A percentile compares a stretch with the other conserved stretches of the same genome.
phyloP scores from a whole-genome alignment of 148 eudicot species.

The Rhododendron simsii region DNA sequence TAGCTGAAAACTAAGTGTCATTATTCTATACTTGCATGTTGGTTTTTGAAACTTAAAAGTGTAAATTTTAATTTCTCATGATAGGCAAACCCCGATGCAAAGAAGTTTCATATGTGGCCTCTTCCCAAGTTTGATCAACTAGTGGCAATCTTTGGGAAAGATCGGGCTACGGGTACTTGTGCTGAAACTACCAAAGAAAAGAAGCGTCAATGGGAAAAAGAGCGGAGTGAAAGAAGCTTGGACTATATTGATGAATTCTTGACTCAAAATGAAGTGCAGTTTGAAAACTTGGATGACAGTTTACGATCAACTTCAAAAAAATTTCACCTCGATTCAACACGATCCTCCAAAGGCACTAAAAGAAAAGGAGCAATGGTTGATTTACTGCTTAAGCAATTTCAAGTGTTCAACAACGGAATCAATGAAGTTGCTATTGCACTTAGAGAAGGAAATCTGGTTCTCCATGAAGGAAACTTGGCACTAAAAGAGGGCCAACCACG shows the following conservation, averaged over 20 bases:
- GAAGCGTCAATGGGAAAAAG: background rate
- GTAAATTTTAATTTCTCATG: background rate
- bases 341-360: background rate
- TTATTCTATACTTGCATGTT: background rate
- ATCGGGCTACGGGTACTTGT: background rate
- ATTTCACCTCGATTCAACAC: background rate
- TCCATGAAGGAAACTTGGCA: background rate
- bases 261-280: background rate
- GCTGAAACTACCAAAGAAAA: background rate
- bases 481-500: background rate
- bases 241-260: background rate
- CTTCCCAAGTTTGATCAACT: background rate
- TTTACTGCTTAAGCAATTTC: no score
- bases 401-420: no score
- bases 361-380: background rate
- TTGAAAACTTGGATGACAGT: background rate
- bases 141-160: background rate
- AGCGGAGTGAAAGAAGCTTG: background rate
- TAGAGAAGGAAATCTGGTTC: no score
- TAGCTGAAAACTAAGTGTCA: no score
- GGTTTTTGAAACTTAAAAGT: background rate
- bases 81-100: background rate
- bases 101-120: background rate
- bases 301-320: background rate
- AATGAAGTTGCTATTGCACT: no score